These are phyloP conservation scores for Erythrophleum ivorense DNA, from an alignment of 331 rosid genomes.

Conservation along the genomic window DNA sequence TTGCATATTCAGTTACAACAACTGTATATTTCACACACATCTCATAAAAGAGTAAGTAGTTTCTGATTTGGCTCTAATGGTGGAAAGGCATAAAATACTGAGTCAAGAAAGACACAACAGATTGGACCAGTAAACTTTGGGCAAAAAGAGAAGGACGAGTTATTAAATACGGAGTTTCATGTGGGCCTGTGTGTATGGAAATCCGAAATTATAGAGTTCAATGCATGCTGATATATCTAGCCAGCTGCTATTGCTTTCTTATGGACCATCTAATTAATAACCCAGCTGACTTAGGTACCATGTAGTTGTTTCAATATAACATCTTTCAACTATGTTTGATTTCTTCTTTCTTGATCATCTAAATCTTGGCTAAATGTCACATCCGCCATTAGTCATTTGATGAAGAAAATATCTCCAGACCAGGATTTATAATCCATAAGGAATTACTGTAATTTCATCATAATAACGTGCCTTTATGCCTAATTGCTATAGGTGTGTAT, in stretches of 20 bases:
- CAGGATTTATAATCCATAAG: not conserved
- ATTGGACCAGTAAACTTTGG: not conserved
- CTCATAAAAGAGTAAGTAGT: no score
- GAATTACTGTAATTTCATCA: not conserved
- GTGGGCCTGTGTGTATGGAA: not conserved
- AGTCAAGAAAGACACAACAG: not conserved
- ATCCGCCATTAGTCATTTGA: no score
- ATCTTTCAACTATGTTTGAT: not conserved
- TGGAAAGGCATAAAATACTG: not conserved
- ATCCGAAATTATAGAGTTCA: not conserved
- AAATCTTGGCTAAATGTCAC: not conserved
- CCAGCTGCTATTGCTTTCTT: not conserved
- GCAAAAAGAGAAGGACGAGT: not conserved
- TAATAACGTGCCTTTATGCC: not conserved
- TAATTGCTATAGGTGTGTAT: conserved; percentile 62
- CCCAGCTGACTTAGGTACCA: not conserved
- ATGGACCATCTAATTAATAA: not conserved
- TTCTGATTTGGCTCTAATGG: not conserved
- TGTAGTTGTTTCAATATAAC: not conserved
- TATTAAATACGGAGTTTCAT: not conserved
- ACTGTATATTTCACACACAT: not conserved
- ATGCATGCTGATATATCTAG: not conserved
- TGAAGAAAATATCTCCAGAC: not conserved
- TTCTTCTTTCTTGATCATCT: not conserved
- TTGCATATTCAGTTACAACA: not conserved